Conservation (phyloP, 179 eudicot genomes). For the Drosera spatulata region DNA sequence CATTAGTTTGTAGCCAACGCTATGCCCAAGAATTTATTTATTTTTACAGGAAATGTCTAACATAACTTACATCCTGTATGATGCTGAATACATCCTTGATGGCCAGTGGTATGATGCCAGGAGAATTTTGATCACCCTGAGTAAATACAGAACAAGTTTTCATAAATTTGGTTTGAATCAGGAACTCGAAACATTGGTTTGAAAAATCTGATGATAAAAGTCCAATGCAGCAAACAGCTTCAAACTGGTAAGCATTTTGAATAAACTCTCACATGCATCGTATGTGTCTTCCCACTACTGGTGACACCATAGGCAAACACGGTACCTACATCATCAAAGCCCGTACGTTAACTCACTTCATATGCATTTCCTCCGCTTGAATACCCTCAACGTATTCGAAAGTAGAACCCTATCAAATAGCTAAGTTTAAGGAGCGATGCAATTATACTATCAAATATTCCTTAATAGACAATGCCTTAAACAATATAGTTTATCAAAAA, state of each 20-base stretch:
- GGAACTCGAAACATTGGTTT: too few species aligned
- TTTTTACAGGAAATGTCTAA: constrained; percentile 25
- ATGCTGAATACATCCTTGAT: constrained; percentile 97
- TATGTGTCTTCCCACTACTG: constrained; percentile 99
- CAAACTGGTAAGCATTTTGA: background rate
- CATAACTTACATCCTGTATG: constrained; percentile 93
- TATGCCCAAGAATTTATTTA: background rate
- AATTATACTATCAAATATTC: background rate
- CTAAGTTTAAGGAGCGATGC: background rate
- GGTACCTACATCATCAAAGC: constrained; percentile 54
- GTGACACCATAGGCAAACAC: constrained; percentile 99
- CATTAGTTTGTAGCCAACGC: too few species aligned
- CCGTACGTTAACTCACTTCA: background rate
- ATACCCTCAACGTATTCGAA: background rate
- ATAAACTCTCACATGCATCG: constrained; percentile 84
- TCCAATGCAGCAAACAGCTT: too few species aligned
- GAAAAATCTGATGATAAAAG: too few species aligned
- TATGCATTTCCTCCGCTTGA: background rate
- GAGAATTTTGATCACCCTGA: constrained; percentile 88
- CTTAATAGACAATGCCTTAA: background rate
- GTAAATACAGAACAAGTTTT: too few species aligned
- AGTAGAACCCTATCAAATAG: background rate
- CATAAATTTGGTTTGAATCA: too few species aligned
- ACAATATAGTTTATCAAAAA: too few species aligned
- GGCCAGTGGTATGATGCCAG: constrained; percentile 91